phyloP scores from a whole-genome alignment of 164 flowering plant species.

The Magnolia officinalis region DNA sequence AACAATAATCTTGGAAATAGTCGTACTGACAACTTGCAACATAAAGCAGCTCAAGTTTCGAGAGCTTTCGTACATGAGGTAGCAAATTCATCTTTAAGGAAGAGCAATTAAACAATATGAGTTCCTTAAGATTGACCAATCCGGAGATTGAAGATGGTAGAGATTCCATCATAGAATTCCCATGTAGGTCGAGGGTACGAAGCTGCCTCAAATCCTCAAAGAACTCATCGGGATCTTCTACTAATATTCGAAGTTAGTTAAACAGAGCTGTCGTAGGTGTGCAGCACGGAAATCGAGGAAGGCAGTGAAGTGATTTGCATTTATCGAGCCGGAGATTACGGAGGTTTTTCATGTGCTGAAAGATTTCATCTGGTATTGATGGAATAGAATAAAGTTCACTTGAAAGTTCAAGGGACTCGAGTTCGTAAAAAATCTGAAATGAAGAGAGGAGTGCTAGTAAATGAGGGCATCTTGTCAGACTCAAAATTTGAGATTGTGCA shows the following conservation, averaged over 20 bases:
- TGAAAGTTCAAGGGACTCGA: background rate
- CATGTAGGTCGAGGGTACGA: background rate
- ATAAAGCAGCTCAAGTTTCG: background rate
- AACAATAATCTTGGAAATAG: background rate
- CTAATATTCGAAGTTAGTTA: background rate
- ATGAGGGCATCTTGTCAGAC: background rate
- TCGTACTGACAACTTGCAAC: background rate
- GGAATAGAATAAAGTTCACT: background rate
- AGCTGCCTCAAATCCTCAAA: background rate
- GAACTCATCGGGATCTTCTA: background rate
- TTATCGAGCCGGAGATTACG: background rate
- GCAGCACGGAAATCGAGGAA: background rate
- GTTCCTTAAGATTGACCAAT: too few species aligned
- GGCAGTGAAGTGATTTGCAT: background rate
- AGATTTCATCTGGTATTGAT: background rate
- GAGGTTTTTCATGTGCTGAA: background rate
- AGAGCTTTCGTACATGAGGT: background rate
- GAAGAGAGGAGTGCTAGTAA: background rate
- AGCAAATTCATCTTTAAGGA: background rate
- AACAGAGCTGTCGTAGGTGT: background rate
- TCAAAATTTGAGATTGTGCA: background rate
- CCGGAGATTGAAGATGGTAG: too few species aligned
- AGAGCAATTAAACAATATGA: too few species aligned
- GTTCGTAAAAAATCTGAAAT: background rate
- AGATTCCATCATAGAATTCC: background rate